Evolutionary conservation across 495 filamentous ascomycete genomes (phyloP).

Genomic region (Penicillium flavigenum): DNA sequence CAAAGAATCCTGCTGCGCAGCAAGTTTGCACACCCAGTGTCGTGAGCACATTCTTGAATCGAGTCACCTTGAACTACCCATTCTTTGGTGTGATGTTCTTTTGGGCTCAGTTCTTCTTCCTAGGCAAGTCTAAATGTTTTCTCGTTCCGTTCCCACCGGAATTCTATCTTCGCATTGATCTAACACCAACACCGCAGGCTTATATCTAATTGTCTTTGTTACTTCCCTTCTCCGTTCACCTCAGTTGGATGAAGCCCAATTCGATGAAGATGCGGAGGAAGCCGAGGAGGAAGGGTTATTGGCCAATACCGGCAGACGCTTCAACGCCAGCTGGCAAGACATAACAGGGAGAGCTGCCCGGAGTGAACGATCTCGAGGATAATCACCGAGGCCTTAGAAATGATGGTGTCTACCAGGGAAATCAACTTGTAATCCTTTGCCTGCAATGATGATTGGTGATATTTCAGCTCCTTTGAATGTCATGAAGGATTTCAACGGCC

Average conservation of each 20-base stretch:
- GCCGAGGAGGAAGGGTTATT: conserved; percentile 93
- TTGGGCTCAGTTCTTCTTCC: conserved; percentile 91
- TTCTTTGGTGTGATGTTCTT: conserved; percentile 92
- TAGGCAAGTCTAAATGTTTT: conserved; percentile 50
- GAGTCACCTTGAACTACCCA: conserved; percentile 91
- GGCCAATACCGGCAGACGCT: conserved; percentile 73
- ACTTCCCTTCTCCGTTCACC: conserved; percentile 78
- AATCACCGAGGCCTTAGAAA: not conserved
- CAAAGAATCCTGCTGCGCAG: conserved; percentile 57
- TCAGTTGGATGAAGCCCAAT: conserved; percentile 65
- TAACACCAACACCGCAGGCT: conserved; percentile 32
- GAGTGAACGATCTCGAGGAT: not conserved
- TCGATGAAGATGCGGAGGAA: conserved; percentile 88
- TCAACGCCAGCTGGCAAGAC: conserved; percentile 86
- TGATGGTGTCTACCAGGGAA: not conserved
- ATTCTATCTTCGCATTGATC: not conserved
- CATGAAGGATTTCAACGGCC: not conserved
- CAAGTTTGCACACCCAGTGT: conserved; percentile 87
- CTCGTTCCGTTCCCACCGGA: not conserved
- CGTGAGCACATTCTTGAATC: conserved; percentile 87
- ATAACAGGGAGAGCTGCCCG: conserved; percentile 59
- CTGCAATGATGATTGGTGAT: not conserved
- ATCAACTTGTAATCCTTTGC: not conserved
- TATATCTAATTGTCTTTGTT: conserved; percentile 76
- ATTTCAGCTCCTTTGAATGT: not conserved